Evolutionary conservation across 2,329 filamentous ascomycete genomes (phyloP).

Genomic region (Pseudogymnoascus sp.): DNA sequence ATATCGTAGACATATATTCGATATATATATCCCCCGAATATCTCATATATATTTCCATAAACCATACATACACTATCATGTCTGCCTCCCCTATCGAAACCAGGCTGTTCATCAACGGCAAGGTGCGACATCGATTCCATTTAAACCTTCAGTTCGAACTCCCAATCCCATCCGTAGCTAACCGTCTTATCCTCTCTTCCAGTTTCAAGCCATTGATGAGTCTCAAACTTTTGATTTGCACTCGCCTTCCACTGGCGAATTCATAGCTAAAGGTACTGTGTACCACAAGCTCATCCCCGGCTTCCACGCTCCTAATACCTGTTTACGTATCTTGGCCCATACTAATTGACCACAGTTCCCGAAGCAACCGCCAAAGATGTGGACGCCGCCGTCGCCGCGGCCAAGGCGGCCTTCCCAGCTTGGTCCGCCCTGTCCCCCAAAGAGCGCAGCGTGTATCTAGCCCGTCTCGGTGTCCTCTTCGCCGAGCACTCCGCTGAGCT

Average conservation of each 20-base stretch:
- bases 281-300: no score
- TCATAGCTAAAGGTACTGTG: not conserved
- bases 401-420: constrained; percentile 38
- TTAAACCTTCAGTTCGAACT: not conserved
- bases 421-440: constrained; percentile 40
- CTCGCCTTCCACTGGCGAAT: not conserved
- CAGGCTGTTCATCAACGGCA: constrained; percentile 13
- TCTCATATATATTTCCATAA: not conserved
- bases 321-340: not conserved
- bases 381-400: constrained; percentile 40
- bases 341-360: constrained; percentile 27
- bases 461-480: constrained; percentile 16
- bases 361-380: constrained; percentile 38
- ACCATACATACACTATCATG: not conserved
- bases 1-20: not conserved
- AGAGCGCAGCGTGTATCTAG: constrained; percentile 39
- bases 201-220: constrained; percentile 4
- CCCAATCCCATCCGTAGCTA: not conserved
- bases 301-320: not conserved
- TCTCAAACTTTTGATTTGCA: not conserved
- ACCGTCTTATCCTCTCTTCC: not conserved
- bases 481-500: constrained; percentile 37
- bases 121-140: not conserved
- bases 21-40: not conserved
- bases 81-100: constrained; percentile 7